A percentile compares a stretch with the other conserved stretches of the same genome.
phyloP scores from a whole-genome alignment of 164 flowering plant species.

The Tinospora cordifolia region DNA sequence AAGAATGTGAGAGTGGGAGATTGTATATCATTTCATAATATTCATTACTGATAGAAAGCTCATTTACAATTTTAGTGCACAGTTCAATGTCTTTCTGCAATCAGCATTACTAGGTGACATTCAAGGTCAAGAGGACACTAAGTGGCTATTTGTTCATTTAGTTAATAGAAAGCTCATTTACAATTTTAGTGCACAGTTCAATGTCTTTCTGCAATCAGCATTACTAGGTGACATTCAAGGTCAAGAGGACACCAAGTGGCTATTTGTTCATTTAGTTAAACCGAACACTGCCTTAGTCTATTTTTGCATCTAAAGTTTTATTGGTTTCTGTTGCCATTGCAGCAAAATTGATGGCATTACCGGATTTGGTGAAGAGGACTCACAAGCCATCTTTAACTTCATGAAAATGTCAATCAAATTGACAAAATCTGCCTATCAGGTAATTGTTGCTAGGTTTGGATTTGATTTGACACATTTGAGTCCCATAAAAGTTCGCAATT shows the following conservation, averaged over 20 bases:
- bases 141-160: neutral
- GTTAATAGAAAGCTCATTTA: no score
- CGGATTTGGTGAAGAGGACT: constrained; percentile 72
- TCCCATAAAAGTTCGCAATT: neutral
- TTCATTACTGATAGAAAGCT: no score
- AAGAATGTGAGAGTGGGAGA: no score
- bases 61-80: no score
- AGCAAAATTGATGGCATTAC: constrained; percentile 69
- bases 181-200: no score
- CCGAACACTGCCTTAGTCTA: neutral
- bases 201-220: no score
- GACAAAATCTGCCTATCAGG: constrained; percentile 39
- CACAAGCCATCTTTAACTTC: constrained; percentile 42
- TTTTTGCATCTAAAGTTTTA: neutral
- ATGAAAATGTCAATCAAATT: constrained; percentile 54
- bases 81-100: no score
- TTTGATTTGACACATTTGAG: neutral
- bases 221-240: neutral
- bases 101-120: neutral
- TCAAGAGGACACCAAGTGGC: neutral
- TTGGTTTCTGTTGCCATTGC: constrained; percentile 11
- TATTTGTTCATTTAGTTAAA: neutral
- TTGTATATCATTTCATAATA: no score
- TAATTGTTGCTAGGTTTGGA: constrained; percentile 14
- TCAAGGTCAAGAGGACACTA: neutral